A percentile compares a stretch with the other conserved stretches of the same genome.
These are phyloP conservation scores for Neobulgaria alba DNA, from an alignment of 2,329 filamentous ascomycete genomes.

Conservation along the genomic window DNA sequence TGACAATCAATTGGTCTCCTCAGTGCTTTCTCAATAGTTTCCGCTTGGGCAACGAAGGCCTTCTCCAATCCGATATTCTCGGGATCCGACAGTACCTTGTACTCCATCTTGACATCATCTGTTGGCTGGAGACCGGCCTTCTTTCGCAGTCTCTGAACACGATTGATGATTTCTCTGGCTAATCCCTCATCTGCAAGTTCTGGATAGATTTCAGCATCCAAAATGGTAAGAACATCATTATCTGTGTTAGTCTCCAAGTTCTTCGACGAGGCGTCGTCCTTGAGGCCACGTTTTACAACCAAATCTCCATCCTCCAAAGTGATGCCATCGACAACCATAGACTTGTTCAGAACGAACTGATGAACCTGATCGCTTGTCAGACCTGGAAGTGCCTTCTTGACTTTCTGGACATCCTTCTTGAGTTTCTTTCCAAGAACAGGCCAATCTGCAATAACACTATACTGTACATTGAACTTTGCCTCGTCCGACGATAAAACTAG, in stretches of 20 bases:
- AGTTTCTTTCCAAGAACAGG: constrained; percentile 92
- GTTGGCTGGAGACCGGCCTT: constrained; percentile 85
- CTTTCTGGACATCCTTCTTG: constrained; percentile 85
- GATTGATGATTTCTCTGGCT: constrained; percentile 85
- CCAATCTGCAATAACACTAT: constrained; percentile 86
- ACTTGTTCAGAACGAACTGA: constrained; percentile 62
- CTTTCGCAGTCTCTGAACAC: constrained; percentile 87
- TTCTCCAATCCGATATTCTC: constrained; percentile 64
- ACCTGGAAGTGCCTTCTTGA: constrained; percentile 80
- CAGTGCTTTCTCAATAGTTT: constrained; percentile 66
- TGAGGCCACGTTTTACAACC: constrained; percentile 70
- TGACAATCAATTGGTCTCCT: constrained; percentile 69
- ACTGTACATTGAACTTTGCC: constrained; percentile 83
- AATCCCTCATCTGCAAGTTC: constrained; percentile 84
- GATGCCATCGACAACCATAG: constrained; percentile 79
- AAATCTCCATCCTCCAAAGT: constrained; percentile 74
- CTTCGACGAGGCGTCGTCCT: constrained; percentile 60
- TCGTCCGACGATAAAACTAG: constrained; percentile 80
- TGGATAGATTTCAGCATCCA: constrained; percentile 75
- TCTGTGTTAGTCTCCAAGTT: constrained; percentile 82
- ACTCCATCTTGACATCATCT: constrained; percentile 94
- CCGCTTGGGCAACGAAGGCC: constrained; percentile 60
- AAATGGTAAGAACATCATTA: constrained; percentile 79
- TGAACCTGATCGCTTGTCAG: constrained; percentile 77
- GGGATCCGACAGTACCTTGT: constrained; percentile 70